Conservation (phyloP, 192 early-diverging fungal species). For the Coemansia sp. region DNA sequence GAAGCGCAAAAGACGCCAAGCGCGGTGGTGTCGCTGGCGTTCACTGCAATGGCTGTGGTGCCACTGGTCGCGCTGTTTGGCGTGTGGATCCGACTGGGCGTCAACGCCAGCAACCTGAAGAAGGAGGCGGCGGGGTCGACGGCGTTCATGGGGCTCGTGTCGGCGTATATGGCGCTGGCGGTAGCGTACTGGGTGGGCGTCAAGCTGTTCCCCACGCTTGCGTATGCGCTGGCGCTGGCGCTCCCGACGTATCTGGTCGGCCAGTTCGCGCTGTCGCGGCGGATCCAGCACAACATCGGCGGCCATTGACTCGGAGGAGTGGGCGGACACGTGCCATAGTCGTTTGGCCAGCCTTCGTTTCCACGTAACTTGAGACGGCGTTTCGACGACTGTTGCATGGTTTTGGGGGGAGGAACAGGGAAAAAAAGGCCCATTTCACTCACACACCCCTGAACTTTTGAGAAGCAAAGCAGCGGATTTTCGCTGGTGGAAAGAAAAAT, state of each 20-base stretch:
- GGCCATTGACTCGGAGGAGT: background rate
- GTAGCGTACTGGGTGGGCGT: slow-evolving; percentile 51
- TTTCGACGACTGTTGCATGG: background rate
- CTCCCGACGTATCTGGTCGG: slow-evolving; percentile 49
- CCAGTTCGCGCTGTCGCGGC: slow-evolving; percentile 42
- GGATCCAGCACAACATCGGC: slow-evolving; percentile 23
- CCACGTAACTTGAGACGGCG: background rate
- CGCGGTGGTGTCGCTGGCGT: slow-evolving; percentile 33
- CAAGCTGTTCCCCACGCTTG: slow-evolving; percentile 44
- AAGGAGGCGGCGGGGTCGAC: slow-evolving; percentile 25
- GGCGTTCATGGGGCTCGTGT: slow-evolving; percentile 40
- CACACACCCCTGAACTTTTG: too few species aligned
- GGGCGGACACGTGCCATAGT: background rate
- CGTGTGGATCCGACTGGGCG: slow-evolving; percentile 45
- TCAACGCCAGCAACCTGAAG: slow-evolving; percentile 25
- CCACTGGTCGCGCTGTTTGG: slow-evolving; percentile 27
- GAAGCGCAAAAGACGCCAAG: slow-evolving; percentile 46
- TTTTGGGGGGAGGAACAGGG: background rate
- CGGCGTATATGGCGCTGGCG: slow-evolving; percentile 46
- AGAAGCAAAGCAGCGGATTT: background rate
- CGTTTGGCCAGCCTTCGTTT: background rate
- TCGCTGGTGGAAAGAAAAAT: background rate
- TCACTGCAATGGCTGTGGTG: slow-evolving; percentile 20
- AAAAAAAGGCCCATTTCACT: too few species aligned
- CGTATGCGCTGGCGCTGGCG: slow-evolving; percentile 46